Evolutionary conservation across 768 basidiomycete genomes (phyloP).

Genomic region (Tubosaeta sp.): DNA sequence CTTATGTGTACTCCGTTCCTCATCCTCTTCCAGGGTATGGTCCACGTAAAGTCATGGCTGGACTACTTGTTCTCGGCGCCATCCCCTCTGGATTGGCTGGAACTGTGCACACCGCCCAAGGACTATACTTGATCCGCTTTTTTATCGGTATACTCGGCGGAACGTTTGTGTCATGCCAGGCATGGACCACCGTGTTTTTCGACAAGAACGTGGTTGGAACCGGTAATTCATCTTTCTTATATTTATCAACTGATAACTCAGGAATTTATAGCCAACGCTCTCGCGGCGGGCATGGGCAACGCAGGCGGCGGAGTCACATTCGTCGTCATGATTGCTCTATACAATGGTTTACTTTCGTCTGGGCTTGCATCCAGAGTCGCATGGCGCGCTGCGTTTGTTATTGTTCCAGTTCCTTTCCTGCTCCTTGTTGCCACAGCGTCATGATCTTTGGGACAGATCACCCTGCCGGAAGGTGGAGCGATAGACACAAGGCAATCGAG

Average conservation of each 20-base stretch:
- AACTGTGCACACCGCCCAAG: slow-evolving; percentile 36
- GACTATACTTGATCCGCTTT: slow-evolving; percentile 46
- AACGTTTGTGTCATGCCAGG: slow-evolving; percentile 58
- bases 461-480: slow-evolving; percentile 50
- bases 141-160: slow-evolving; percentile 60
- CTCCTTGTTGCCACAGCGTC: slow-evolving; percentile 38
- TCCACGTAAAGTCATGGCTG: slow-evolving; percentile 53
- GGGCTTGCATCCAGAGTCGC: slow-evolving; percentile 40
- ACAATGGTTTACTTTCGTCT: slow-evolving; percentile 34
- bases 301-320: slow-evolving; percentile 47
- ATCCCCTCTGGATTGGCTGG: slow-evolving; percentile 59
- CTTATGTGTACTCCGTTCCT: background rate
- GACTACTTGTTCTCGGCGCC: slow-evolving; percentile 47
- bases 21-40: slow-evolving; percentile 33
- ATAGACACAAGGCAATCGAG: slow-evolving; percentile 39
- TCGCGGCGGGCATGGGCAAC: slow-evolving; percentile 56
- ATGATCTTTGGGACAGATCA: slow-evolving; percentile 50
- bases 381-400: slow-evolving; percentile 53
- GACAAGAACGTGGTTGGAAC: slow-evolving; percentile 45
- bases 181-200: slow-evolving; percentile 59
- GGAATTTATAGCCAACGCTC: slow-evolving; percentile 42
- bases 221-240: slow-evolving; percentile 10
- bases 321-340: slow-evolving; percentile 53
- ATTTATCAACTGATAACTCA: slow-evolving; percentile 17
- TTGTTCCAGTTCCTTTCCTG: slow-evolving; percentile 52